A percentile compares a stretch with the other conserved stretches of the same genome.
These are phyloP conservation scores for Ceriops decandra DNA, from an alignment of 345 rosid genomes.

Conservation along the genomic window DNA sequence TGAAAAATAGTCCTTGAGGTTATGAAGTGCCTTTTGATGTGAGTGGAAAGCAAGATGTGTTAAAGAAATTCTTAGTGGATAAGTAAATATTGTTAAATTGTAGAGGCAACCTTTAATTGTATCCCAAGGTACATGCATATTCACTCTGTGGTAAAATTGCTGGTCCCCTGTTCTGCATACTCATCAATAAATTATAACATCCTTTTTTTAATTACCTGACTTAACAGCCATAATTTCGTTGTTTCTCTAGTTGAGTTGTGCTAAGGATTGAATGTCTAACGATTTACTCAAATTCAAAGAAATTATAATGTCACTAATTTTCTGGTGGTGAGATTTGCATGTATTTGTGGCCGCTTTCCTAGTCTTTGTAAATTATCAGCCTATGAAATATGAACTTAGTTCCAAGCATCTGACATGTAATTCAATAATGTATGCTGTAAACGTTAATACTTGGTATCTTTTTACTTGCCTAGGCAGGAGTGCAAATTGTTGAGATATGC, in stretches of 20 bases:
- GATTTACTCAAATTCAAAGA: too few relatives aligned
- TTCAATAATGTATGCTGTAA: background rate
- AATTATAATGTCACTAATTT: background rate
- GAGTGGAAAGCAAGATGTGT: background rate
- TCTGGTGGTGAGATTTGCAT: too few relatives aligned
- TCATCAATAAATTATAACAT: too few relatives aligned
- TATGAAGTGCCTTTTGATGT: background rate
- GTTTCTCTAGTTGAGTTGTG: too few relatives aligned
- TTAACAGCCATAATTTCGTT: too few relatives aligned
- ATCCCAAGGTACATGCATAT: too few relatives aligned
- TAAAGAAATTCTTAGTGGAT: background rate
- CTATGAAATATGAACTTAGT: background rate
- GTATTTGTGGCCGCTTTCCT: background rate
- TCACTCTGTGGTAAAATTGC: too few relatives aligned
- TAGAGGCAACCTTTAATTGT: too few relatives aligned
- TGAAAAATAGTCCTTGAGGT: background rate
- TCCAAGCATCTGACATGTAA: background rate
- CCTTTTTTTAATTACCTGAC: too few relatives aligned
- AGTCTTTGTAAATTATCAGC: background rate
- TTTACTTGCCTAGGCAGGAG: conserved; percentile 57
- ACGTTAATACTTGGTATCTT: conserved; percentile 11
- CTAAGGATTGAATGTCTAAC: too few relatives aligned
- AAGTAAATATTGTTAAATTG: too few relatives aligned
- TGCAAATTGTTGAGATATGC: conserved; percentile 93
- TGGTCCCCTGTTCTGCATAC: too few relatives aligned